Evolutionary conservation across 371 early-diverging fungal species (phyloP), one percentile per base, ranked within the genome.

Genomic region (Apophysomyces trapeziformis): DNA sequence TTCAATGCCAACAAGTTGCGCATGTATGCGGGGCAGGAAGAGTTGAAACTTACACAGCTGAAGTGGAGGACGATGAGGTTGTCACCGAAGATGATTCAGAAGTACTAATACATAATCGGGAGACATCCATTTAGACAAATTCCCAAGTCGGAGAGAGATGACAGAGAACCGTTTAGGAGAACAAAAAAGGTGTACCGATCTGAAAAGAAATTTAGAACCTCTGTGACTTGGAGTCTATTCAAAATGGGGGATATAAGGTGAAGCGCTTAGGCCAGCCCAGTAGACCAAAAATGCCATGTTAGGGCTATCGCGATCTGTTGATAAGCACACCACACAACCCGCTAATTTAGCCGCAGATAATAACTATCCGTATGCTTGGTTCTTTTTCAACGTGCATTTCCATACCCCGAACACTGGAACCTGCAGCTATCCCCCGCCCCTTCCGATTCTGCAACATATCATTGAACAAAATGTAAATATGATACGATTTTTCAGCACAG

Each of bases 31-130:
- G 32, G 32, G 32, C 46, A 45, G 13, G 16, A 45, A 45, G 16
- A 12, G 6, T 7, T 18, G 6, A 45, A 21, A 50, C 54, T 50
- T 50, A 50, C 54, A 7, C 54, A 11, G 21, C 21, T 7, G 54
- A n/a, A 50, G 5, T 50, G 35, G 32, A 26, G 32, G 54, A 18
- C 21, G 21, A 18, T 50, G 16, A 7, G 4, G 16, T 50, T 9
- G 54, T 21, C 21, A 50, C 16, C 18, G 5, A 9, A 21, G 21
- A 8, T 21, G 54, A 50, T 50, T 67, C 58, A 21, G 57, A 57
- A 57, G 46, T 18, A 58, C 58, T 47, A 18, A 66, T 62, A 56
- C 70, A 70, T 37, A 70, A 50, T 70, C 66, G 58, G 21, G 70
- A 70, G 38, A 70, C 63, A 43, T 70, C 66, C 70, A 70, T 70